Evolutionary conservation across 2,329 filamentous ascomycete genomes (phyloP).

Genomic region (Fusarium drepaniforme): DNA sequence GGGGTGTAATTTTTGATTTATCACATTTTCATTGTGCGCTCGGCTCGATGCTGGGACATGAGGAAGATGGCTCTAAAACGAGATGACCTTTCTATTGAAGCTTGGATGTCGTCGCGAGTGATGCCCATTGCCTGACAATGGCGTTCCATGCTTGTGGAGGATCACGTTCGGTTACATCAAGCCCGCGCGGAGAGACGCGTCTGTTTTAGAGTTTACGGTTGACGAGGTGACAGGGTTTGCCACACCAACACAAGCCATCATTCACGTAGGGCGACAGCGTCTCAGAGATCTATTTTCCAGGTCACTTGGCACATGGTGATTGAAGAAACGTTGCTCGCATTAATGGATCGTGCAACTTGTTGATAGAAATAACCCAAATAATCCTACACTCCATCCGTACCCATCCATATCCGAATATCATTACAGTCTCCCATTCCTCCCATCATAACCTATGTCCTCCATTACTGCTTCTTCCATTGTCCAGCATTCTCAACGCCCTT

Average conservation of each 20-base stretch:
- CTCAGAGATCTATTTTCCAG: background rate
- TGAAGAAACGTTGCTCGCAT: background rate
- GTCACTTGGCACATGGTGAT: background rate
- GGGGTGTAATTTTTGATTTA: constrained; percentile 67
- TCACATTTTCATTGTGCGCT: constrained; percentile 57
- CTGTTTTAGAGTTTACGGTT: background rate
- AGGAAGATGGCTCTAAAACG: constrained; percentile 20
- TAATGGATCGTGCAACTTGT: constrained; percentile 6
- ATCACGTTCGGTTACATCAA: too few species aligned
- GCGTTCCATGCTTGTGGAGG: too few species aligned
- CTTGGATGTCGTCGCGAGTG: background rate
- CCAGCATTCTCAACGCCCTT: constrained; percentile 70
- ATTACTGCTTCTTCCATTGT: constrained; percentile 62
- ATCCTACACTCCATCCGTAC: background rate
- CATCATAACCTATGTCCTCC: background rate
- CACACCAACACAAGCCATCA: background rate
- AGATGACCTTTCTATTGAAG: too few species aligned
- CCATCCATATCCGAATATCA: background rate
- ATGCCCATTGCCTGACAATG: too few species aligned
- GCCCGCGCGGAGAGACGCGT: background rate
- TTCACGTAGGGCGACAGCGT: background rate
- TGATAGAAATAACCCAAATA: background rate
- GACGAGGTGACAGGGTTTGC: background rate
- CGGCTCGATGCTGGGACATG: constrained; percentile 51
- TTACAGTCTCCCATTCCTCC: constrained; percentile 6